Evolutionary conservation across 495 filamentous ascomycete species (phyloP).

Genomic region (Pseudomonodictys pantanalensis): DNA sequence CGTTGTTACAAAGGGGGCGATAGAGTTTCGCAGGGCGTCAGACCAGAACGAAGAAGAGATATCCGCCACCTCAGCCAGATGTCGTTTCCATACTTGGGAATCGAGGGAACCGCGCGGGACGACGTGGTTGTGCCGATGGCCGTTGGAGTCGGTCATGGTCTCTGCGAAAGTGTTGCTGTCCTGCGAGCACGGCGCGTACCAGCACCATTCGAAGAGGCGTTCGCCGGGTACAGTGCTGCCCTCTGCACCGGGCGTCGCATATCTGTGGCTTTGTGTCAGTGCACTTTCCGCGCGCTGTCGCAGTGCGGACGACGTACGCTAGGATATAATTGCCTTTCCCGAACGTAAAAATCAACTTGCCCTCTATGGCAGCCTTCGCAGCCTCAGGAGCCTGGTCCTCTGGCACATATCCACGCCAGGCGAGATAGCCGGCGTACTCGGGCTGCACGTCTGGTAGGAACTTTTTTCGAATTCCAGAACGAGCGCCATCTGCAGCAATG

Average conservation of each 20-base stretch:
- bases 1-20: not conserved
- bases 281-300: too few relatives aligned
- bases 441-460: constrained; percentile 47
- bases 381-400: not conserved
- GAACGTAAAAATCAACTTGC: not conserved
- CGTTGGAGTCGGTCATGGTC: not conserved
- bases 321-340: constrained; percentile 45
- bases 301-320: constrained; percentile 40
- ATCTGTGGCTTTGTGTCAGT: not conserved
- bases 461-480: constrained; percentile 50
- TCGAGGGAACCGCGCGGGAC: not conserved
- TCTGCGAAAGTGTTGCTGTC: not conserved
- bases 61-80: not conserved
- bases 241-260: not conserved
- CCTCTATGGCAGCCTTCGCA: constrained; percentile 10
- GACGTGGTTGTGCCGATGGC: not conserved
- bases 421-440: constrained; percentile 55
- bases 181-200: not conserved
- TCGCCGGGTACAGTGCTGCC: not conserved
- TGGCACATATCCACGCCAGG: constrained; percentile 51
- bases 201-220: not conserved
- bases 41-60: not conserved
- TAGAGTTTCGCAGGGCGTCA: not conserved
- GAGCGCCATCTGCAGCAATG: constrained; percentile 55
- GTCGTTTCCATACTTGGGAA: not conserved